These are phyloP conservation scores for Beauveria caledonica DNA, from an alignment of 2,329 filamentous ascomycete species.

Conservation along the genomic window DNA sequence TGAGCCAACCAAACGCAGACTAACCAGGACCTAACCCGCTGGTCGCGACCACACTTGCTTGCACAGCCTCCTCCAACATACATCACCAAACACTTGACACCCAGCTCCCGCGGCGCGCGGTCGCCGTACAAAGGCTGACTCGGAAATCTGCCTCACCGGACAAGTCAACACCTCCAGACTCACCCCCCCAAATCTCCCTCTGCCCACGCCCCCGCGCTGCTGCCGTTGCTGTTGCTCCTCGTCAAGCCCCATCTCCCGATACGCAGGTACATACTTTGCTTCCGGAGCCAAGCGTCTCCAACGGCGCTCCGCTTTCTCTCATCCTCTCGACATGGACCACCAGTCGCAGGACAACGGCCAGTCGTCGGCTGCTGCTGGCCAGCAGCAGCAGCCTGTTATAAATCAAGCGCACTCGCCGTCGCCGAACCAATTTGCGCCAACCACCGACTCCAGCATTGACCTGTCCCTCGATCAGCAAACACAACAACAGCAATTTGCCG, in stretches of 20 bases:
- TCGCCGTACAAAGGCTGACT: slow-evolving; percentile 38
- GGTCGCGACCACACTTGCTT: slow-evolving; percentile 24
- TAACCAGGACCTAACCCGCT: slow-evolving; percentile 13
- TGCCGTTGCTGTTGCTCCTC: not conserved
- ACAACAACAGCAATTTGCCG: slow-evolving; percentile 33
- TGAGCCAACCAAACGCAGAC: slow-evolving; percentile 3
- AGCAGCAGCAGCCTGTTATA: slow-evolving; percentile 55
- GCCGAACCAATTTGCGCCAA: slow-evolving; percentile 44
- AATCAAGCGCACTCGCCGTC: slow-evolving; percentile 59
- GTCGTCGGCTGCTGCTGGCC: slow-evolving; percentile 49
- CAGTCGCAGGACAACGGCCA: slow-evolving; percentile 33
- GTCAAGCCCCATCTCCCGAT: slow-evolving; percentile 3
- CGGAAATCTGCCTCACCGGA: slow-evolving; percentile 31
- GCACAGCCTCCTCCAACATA: slow-evolving; percentile 30
- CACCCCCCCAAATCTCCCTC: not conserved
- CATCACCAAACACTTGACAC: not conserved
- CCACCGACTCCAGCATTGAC: slow-evolving; percentile 41
- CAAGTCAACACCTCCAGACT: not conserved
- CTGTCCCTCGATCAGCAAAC: slow-evolving; percentile 46
- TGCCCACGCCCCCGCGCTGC: not conserved
- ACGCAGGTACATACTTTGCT: slow-evolving; percentile 6
- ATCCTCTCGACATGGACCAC: slow-evolving; percentile 6
- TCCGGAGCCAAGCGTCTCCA: slow-evolving; percentile 5
- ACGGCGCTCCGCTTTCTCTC: slow-evolving; percentile 7
- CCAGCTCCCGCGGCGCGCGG: slow-evolving; percentile 24